phyloP scores from a whole-genome alignment of 345 rosid genomes.

The Murraya paniculata region DNA sequence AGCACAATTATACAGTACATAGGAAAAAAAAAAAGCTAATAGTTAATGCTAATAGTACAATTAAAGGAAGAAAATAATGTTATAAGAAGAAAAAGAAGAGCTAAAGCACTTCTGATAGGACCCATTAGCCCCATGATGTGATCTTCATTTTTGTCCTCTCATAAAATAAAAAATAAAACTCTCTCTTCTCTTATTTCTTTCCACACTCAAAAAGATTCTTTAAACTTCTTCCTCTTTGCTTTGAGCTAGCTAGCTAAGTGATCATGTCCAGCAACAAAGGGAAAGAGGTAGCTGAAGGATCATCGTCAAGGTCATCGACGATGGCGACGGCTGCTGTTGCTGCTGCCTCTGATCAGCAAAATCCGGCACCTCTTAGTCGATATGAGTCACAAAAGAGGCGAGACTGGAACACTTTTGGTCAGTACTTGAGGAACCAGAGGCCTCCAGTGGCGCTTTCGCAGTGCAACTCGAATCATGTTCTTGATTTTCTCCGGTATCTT shows the following conservation, averaged over 20 bases:
- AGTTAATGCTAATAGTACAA: constrained; percentile 54
- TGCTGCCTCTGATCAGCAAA: constrained; percentile 26
- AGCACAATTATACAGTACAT: constrained; percentile 35
- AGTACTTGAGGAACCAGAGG: constrained; percentile 76
- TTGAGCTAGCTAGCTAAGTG: not conserved
- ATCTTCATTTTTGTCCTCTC: constrained; percentile 23
- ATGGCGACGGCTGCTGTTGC: not conserved
- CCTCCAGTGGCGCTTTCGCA: constrained; percentile 73
- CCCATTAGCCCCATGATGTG: constrained; percentile 47
- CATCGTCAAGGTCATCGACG: constrained; percentile 33
- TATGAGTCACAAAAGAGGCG: constrained; percentile 82
- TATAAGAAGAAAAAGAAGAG: constrained; percentile 49
- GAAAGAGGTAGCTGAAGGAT: constrained; percentile 63
- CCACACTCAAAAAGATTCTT: constrained; percentile 28
- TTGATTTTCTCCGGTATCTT: constrained; percentile 74
- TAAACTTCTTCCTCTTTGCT: constrained; percentile 10
- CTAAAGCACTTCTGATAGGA: constrained; percentile 61
- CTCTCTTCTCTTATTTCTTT: constrained; percentile 2
- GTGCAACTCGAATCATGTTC: constrained; percentile 64
- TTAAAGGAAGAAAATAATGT: constrained; percentile 53
- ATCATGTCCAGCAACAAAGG: constrained; percentile 55
- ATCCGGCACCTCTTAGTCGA: constrained; percentile 58
- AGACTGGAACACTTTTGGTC: constrained; percentile 94
- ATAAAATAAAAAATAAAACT: not conserved
- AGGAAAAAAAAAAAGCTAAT: constrained; percentile 22